Evolutionary conservation across 2,329 filamentous ascomycete species (phyloP).

Genomic region (Bretziella fagacearum): DNA sequence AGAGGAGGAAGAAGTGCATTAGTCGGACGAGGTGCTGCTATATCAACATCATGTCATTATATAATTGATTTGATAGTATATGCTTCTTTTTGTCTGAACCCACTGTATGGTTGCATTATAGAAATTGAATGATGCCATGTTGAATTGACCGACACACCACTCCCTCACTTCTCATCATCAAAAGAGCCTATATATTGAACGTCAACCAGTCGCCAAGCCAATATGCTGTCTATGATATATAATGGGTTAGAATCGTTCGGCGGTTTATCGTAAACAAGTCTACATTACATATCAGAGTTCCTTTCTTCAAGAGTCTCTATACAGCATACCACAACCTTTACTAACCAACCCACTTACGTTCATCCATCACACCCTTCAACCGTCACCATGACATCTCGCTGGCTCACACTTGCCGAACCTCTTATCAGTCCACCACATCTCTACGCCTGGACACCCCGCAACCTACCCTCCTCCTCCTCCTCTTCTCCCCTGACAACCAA

Average conservation of each 20-base stretch:
- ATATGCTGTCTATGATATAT: too few relatives aligned
- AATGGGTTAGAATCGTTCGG: too few relatives aligned
- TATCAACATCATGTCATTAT: neutral
- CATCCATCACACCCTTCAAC: neutral
- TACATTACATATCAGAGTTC: too few relatives aligned
- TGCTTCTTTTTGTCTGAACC: too few relatives aligned
- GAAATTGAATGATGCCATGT: too few relatives aligned
- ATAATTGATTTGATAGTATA: neutral
- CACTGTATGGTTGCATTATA: too few relatives aligned
- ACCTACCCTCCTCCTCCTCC: slow-evolving; percentile 4
- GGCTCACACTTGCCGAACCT: slow-evolving; percentile 10
- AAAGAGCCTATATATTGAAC: too few relatives aligned
- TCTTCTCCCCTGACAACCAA: slow-evolving; percentile 15
- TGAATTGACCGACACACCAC: too few relatives aligned
- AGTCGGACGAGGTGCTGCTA: neutral
- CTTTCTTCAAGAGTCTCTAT: too few relatives aligned
- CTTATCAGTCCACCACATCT: slow-evolving; percentile 8
- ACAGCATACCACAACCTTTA: neutral
- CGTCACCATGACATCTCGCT: slow-evolving; percentile 5
- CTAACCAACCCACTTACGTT: neutral
- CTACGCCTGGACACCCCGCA: slow-evolving; percentile 14
- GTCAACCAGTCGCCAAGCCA: too few relatives aligned
- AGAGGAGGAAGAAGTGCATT: neutral
- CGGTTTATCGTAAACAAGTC: too few relatives aligned
- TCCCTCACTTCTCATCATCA: too few relatives aligned